phyloP scores from a whole-genome alignment of 768 basidiomycete species.

The Hericium erinaceus region DNA sequence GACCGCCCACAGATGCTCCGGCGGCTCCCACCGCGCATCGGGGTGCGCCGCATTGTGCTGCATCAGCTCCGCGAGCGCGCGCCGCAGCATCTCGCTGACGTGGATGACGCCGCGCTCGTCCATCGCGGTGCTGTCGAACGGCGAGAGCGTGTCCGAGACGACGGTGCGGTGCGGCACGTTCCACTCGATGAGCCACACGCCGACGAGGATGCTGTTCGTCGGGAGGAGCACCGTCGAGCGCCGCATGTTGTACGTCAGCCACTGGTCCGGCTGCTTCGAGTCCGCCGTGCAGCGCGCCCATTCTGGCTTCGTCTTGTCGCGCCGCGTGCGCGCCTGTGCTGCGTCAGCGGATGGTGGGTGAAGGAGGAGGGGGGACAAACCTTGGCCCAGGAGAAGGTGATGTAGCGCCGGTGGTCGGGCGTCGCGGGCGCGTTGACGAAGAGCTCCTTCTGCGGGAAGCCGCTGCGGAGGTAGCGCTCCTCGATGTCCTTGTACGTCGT shows the following conservation, averaged over 20 bases:
- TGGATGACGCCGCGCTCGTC: background rate
- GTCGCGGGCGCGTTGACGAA: background rate
- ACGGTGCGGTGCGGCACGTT: background rate
- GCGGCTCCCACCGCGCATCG: background rate
- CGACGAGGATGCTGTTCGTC: background rate
- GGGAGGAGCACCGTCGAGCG: background rate
- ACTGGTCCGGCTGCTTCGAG: background rate
- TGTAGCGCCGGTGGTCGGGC: background rate
- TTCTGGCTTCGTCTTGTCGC: background rate
- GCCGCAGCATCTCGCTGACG: background rate
- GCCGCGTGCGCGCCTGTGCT: background rate
- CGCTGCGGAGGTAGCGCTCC: background rate
- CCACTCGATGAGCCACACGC: background rate
- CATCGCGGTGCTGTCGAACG: background rate
- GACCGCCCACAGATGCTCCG: background rate
- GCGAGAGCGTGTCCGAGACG: background rate
- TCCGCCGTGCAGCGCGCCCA: background rate
- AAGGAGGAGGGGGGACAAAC: no score
- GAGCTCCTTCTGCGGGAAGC: background rate
- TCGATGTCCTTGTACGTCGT: background rate
- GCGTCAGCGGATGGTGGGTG: no score
- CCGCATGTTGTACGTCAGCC: background rate
- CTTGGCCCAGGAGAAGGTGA: background rate
- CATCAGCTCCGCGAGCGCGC: background rate
- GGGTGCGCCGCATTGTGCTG: background rate